Conservation (phyloP, 805 yeast species). For the Saturnispora dispora region DNA sequence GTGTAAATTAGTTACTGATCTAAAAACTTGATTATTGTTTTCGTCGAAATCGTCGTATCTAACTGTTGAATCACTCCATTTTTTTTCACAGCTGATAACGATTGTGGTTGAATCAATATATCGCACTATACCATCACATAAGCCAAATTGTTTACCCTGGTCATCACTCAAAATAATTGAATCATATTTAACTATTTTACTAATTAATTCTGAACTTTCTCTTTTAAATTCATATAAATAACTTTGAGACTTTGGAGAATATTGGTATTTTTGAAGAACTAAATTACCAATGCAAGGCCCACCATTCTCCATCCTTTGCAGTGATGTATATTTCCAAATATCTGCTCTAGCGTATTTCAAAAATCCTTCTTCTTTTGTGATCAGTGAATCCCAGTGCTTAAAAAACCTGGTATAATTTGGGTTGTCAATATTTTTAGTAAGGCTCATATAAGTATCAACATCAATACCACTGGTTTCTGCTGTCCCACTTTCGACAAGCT, state of each 20-base stretch:
- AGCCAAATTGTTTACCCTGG: constrained; percentile 54
- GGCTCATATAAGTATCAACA: constrained; percentile 34
- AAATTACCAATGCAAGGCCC: constrained; percentile 54
- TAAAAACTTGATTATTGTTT: constrained; percentile 39
- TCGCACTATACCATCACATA: constrained; percentile 54
- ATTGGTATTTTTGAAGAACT: constrained; percentile 28
- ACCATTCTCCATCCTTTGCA: constrained; percentile 48
- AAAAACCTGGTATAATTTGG: constrained; percentile 45
- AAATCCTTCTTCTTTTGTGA: constrained; percentile 66
- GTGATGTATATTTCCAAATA: constrained; percentile 55
- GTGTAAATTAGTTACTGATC: constrained; percentile 32
- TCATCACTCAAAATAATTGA: constrained; percentile 62
- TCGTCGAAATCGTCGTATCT: constrained; percentile 35
- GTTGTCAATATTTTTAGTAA: constrained; percentile 39
- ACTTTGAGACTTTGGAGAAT: constrained; percentile 11
- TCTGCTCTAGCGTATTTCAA: constrained; percentile 45
- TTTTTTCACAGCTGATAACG: constrained; percentile 43
- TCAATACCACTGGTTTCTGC: constrained; percentile 46
- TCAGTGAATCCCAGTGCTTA: constrained; percentile 61
- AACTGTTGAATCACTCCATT: constrained; percentile 34
- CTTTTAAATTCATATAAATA: constrained; percentile 45
- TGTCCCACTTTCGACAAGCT: constrained; percentile 49
- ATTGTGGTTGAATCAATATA: constrained; percentile 35
- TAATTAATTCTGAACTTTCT: constrained; percentile 17
- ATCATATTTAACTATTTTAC: constrained; percentile 53